Evolutionary conservation across 2,329 filamentous ascomycete genomes (phyloP).

Genomic region (Monilinia fructicola): DNA sequence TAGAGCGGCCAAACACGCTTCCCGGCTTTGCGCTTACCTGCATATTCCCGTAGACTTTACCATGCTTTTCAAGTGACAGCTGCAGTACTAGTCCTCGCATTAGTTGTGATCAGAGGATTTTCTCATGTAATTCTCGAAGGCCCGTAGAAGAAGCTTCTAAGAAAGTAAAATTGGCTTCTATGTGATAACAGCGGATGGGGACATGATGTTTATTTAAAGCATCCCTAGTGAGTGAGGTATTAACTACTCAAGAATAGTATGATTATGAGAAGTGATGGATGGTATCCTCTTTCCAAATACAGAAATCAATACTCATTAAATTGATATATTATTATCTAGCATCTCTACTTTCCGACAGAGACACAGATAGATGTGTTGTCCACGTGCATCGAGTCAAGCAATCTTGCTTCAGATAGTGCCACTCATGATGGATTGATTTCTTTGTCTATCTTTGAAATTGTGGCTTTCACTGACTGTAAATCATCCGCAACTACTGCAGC

Average conservation of each 20-base stretch:
- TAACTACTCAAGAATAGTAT: slow-evolving; percentile 3
- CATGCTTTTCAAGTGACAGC: slow-evolving; percentile 43
- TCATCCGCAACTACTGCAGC: slow-evolving; percentile 50
- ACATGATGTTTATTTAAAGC: slow-evolving; percentile 32
- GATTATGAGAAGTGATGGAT: slow-evolving; percentile 21
- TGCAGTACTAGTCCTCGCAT: slow-evolving; percentile 42
- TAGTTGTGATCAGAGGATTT: slow-evolving; percentile 38
- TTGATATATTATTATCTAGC: slow-evolving; percentile 6
- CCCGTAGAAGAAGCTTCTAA: slow-evolving; percentile 40
- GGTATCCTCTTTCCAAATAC: slow-evolving; percentile 20
- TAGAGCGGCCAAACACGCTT: slow-evolving; percentile 28
- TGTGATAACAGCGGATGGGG: slow-evolving; percentile 35
- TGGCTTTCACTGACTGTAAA: slow-evolving; percentile 32
- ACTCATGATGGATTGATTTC: slow-evolving; percentile 39
- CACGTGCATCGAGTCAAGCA: slow-evolving; percentile 58
- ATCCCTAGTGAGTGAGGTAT: background rate
- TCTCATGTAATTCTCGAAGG: slow-evolving; percentile 46
- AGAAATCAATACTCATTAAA: slow-evolving; percentile 19
- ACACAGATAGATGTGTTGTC: slow-evolving; percentile 36
- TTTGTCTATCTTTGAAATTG: slow-evolving; percentile 48
- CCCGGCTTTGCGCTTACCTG: slow-evolving; percentile 36
- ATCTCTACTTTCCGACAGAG: slow-evolving; percentile 17
- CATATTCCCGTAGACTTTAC: slow-evolving; percentile 33
- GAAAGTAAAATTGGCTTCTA: slow-evolving; percentile 27
- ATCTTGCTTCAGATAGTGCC: slow-evolving; percentile 34